These are phyloP conservation scores for Streptanthus diversifolius DNA, from an alignment of 345 rosid species.

Conservation along the genomic window DNA sequence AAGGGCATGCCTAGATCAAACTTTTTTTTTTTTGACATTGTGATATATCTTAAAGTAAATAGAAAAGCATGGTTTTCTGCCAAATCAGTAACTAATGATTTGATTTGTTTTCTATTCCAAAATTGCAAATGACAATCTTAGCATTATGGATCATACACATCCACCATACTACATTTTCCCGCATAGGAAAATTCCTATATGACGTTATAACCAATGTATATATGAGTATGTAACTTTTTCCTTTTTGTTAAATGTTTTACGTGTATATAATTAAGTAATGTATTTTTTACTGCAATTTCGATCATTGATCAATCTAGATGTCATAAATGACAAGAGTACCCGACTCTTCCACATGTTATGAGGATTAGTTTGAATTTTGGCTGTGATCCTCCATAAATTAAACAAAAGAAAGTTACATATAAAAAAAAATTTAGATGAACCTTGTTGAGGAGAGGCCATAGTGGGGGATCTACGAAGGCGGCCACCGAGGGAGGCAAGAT, in stretches of 20 bases:
- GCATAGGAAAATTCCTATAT: not conserved
- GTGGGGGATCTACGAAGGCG: conserved; percentile 65
- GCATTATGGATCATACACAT: not conserved
- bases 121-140: not conserved
- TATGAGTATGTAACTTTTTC: not conserved
- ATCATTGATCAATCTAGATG: not conserved
- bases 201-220: conserved; percentile 3
- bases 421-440: conserved; percentile 23
- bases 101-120: not conserved
- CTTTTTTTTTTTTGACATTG: not conserved
- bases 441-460: conserved; percentile 53
- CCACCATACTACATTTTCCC: not conserved
- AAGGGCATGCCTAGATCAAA: not conserved
- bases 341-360: not conserved
- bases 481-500: conserved; percentile 90
- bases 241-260: not conserved
- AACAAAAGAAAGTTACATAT: not conserved
- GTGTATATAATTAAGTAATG: not conserved
- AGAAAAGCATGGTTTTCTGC: not conserved
- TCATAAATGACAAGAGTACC: not conserved
- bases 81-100: not conserved
- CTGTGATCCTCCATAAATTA: not conserved
- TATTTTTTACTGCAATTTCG: not conserved
- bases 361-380: not conserved
- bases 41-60: not conserved